Evolutionary conservation across 495 filamentous ascomycete genomes (phyloP).

Genomic region (Podospora anserina): DNA sequence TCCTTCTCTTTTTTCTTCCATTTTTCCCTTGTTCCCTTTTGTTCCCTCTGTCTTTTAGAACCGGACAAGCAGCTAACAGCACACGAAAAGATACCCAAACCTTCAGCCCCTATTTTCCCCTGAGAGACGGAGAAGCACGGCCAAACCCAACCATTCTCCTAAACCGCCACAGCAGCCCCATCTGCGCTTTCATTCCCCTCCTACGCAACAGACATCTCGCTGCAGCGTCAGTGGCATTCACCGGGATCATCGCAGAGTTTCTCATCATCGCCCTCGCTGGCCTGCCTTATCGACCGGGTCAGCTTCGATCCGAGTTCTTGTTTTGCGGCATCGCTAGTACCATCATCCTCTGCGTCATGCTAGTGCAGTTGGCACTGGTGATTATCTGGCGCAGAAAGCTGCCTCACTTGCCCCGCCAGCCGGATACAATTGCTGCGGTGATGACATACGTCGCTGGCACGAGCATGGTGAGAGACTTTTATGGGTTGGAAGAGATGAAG

Average conservation of each 20-base stretch:
- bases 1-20: neutral
- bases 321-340: constrained; percentile 24
- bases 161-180: constrained; percentile 23
- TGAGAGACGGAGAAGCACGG: constrained; percentile 13
- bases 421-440: constrained; percentile 24
- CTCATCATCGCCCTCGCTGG: constrained; percentile 31
- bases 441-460: constrained; percentile 27
- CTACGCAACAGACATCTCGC: constrained; percentile 23
- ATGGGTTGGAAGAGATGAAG: constrained; percentile 18
- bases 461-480: constrained; percentile 23
- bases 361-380: constrained; percentile 20
- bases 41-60: neutral
- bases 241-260: constrained; percentile 27
- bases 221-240: constrained; percentile 27
- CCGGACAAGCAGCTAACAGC: neutral
- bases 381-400: constrained; percentile 20
- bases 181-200: constrained; percentile 31
- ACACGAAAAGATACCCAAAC: constrained; percentile 19
- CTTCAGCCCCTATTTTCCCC: constrained; percentile 20
- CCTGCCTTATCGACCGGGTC: constrained; percentile 32
- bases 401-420: constrained; percentile 23
- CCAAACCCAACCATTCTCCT: constrained; percentile 29
- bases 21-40: neutral
- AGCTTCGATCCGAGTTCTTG: constrained; percentile 30
- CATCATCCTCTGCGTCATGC: constrained; percentile 26